Conservation (phyloP, 2,329 filamentous ascomycete genomes). For the Xylaria hypoxylon region DNA sequence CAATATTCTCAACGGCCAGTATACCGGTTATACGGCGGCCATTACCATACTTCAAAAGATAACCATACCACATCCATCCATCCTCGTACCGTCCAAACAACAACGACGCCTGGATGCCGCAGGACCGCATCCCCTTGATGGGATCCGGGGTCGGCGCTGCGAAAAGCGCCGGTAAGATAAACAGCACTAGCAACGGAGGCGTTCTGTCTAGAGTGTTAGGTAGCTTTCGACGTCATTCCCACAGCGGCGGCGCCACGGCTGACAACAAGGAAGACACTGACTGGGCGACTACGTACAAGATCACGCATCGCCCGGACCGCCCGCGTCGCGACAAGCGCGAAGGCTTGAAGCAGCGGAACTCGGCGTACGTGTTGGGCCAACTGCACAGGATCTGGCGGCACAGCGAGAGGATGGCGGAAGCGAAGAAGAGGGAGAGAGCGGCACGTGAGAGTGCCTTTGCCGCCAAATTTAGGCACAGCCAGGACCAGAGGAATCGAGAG, state of each 20-base stretch:
- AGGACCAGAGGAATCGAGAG: not conserved
- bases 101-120: conserved; percentile 14
- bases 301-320: conserved; percentile 34
- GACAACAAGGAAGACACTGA: conserved; percentile 16
- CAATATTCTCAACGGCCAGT: conserved; percentile 7
- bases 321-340: conserved; percentile 21
- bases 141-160: conserved; percentile 4
- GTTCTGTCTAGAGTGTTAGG: conserved; percentile 30
- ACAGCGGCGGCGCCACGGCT: not conserved
- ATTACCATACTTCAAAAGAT: not conserved
- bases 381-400: conserved; percentile 26
- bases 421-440: conserved; percentile 25
- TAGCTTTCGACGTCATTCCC: conserved; percentile 16
- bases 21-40: conserved; percentile 27
- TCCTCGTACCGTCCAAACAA: not conserved
- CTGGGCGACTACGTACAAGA: conserved; percentile 32
- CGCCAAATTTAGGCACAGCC: not conserved
- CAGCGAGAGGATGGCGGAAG: conserved; percentile 20
- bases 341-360: conserved; percentile 19
- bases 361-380: conserved; percentile 22
- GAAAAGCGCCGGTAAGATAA: conserved; percentile 11
- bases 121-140: conserved; percentile 17
- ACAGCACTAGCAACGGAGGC: conserved; percentile 12
- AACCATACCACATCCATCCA: not conserved
- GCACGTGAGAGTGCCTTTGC: not conserved